Evolutionary conservation across 441 rosid species (phyloP), one percentile per base, ranked within the genome.

Genomic region (Populus hybrid): DNA sequence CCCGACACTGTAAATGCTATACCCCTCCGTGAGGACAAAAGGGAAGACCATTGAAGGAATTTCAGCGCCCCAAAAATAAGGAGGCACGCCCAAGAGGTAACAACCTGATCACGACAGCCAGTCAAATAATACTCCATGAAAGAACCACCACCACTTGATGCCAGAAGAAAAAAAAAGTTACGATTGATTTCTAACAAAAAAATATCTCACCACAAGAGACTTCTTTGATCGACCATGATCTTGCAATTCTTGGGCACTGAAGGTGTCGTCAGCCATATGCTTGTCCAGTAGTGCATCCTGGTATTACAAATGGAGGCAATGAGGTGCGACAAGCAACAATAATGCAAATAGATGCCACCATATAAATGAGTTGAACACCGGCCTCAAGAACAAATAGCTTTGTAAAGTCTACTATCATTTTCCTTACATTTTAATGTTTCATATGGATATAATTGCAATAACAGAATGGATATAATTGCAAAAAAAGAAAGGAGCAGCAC

Each of bases 21-120:
- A 34, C 99, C 98, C 92, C 89, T 96, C 98, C 97, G 88, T 1
- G 98, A 88, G 64, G 97, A 92, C 36, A 94, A 83, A 71, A 96
- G 91, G 8, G 94, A 81, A 65, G 99, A 86, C 94, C 95, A 86
- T 24, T 86, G 97, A 50, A 96, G 87, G 88, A 93, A 92, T 82
- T 92, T 93, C 83, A 91, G 28, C 42, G 89, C 84, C 75, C 96
- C 98, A 42, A 86, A 84, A 46, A 81, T 76, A 54, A 92, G 72
- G 69, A 96, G 24, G 70, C 86, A 87, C 38, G 88, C 85, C 98
- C 99, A 96, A 34, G 89, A 85, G 24, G 83, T 28, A 81, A 90
- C 92, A 71, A 94, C 99, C 98, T 96, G 92, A 24, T 73, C 57
- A 75, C 12, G 23, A 73, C 30, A 23, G 12, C 50, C 26, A 74